phyloP scores from a whole-genome alignment of 176 grass and related monocot species.

The Aechmea fasciata region DNA sequence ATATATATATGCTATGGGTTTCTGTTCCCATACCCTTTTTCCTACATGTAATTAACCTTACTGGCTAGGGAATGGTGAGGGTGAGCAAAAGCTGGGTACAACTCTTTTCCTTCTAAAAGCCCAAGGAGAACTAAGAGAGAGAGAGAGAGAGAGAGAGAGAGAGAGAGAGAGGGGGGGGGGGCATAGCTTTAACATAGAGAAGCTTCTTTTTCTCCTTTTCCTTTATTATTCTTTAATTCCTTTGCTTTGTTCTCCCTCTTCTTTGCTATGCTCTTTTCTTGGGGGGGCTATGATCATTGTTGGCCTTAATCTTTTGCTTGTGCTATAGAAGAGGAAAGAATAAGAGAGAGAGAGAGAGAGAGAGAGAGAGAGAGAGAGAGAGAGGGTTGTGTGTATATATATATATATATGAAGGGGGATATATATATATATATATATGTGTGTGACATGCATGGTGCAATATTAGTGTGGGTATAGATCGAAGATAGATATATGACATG shows the following conservation, averaged over 20 bases:
- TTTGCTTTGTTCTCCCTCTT: conserved; percentile 27
- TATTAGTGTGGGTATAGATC: conserved; percentile 41
- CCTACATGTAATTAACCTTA: not conserved
- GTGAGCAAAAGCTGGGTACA: conserved; percentile 46
- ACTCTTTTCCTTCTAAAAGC: conserved; percentile 47
- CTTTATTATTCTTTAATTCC: conserved; percentile 54
- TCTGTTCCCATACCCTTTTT: conserved; percentile 3
- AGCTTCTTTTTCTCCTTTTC: conserved; percentile 66
- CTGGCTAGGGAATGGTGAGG: not conserved
- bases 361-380: not conserved
- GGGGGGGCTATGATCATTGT: conserved; percentile 15
- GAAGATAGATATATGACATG: conserved; percentile 36
- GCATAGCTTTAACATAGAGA: conserved; percentile 58
- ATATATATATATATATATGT: no score
- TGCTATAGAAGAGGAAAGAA: not conserved
- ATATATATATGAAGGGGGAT: no score
- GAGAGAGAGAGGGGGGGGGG: not conserved
- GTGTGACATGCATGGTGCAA: conserved; percentile 54
- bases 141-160: conserved; percentile 24
- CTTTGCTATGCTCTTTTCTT: conserved; percentile 13
- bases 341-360: conserved; percentile 1
- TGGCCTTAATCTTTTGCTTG: not conserved
- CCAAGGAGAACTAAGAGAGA: conserved; percentile 23
- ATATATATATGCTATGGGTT: conserved; percentile 2
- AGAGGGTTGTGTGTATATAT: conserved; percentile 22